phyloP scores from a whole-genome alignment of 164 flowering plant genomes.

The Macadamia integrifolia region DNA sequence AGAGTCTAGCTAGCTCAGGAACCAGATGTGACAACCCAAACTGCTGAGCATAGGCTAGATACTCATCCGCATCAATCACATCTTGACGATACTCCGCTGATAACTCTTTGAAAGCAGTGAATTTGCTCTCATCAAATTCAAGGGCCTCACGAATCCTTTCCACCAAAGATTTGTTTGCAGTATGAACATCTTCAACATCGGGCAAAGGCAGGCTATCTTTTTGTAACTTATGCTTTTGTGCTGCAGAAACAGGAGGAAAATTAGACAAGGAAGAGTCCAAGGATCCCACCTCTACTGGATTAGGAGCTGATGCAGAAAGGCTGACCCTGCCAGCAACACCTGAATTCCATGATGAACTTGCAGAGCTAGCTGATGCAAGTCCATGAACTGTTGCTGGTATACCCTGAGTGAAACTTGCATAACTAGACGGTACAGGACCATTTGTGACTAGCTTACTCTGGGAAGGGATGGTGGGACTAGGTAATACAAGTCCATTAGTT shows the following conservation, averaged over 20 bases:
- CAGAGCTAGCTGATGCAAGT: conserved; percentile 18
- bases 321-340: conserved; percentile 12
- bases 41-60: conserved; percentile 57
- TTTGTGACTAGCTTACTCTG: conserved; percentile 2
- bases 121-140: conserved; percentile 57
- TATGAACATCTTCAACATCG: conserved; percentile 52
- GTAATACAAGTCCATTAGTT: conserved; percentile 1
- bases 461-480: conserved; percentile 4
- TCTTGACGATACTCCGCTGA: conserved; percentile 74
- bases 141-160: conserved; percentile 69
- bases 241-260: not conserved
- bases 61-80: conserved; percentile 42
- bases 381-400: conserved; percentile 13
- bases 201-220: conserved; percentile 15
- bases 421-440: conserved; percentile 16
- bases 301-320: conserved; percentile 40
- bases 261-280: conserved; percentile 14
- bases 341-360: conserved; percentile 7
- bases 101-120: conserved; percentile 52
- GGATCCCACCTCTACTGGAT: conserved; percentile 19
- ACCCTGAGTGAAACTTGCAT: conserved; percentile 20
- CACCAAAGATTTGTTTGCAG: conserved; percentile 75
- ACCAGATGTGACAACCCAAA: conserved; percentile 80
- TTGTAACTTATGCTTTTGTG: conserved; percentile 12
- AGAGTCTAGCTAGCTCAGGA: conserved; percentile 76